Base-by-base conservation (phyloP, 306 rosid genomes). In the Sesbania bispinosa region DNA sequence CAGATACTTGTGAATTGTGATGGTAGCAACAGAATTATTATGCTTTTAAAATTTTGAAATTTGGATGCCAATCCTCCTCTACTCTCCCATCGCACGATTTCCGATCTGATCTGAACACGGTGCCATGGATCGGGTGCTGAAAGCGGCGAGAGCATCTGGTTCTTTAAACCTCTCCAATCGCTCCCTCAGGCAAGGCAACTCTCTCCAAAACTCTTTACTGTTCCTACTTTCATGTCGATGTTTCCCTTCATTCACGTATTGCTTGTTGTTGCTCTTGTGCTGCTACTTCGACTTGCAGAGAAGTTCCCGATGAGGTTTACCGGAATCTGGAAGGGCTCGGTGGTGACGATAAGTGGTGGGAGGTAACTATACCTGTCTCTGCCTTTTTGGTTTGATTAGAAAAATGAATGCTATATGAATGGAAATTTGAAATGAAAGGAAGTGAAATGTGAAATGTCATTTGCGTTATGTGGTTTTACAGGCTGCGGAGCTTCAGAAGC, bases 161-260 rank as follows among this genome's bases (percentile, higher is more conserved):
- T 90, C 97, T 67, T 97, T 93, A 78, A 93, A 93, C 84, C 97
- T 93, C 76, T 93, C 98, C 4, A 93, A 90, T 76, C 97, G 98
- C 71, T 82, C 93, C 55, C 90, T 93, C 78, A 85, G 88, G 98
- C 68, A 74, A 62, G 74, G 51, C 52, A 19, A 10, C 30, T 45
- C 41, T 63, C 18, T 66, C 43, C 23, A 10, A 11, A 51, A 2
- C 61, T 33, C 16, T 53, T 47, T 48, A n/a, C 23, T 35, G 1
- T 67, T 50, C n/a, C 26, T 54, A 46, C 14, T 29, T 48, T 23
- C 2, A 3, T 11, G 3, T 64, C 71, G 2, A 23, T 24, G n/a
- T 1, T 48, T 50, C 30, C 21, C 19, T 53, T 32, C 46, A 19
- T 23, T 50, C 8, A 47, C 47, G 26, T 76, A 19, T 62, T 69